phyloP scores from a whole-genome alignment of 352 stramenopile species.

The Pythium apleroticum region DNA sequence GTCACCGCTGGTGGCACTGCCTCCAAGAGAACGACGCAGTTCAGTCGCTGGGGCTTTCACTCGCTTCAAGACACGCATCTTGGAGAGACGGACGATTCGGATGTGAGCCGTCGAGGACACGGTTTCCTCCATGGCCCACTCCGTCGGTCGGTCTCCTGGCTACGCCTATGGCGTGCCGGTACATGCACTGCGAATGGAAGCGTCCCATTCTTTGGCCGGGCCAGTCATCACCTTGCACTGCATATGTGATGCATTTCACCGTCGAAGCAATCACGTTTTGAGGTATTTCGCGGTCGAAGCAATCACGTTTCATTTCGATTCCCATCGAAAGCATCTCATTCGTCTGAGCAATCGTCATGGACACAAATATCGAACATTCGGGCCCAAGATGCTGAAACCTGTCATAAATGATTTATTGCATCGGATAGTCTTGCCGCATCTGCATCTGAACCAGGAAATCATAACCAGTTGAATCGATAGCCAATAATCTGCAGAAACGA shows the following conservation, averaged over 20 bases:
- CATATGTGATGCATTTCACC: too few relatives aligned
- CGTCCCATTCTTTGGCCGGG: background rate
- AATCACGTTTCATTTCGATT: background rate
- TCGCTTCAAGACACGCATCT: background rate
- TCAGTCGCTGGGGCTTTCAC: background rate
- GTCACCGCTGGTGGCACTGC: too few relatives aligned
- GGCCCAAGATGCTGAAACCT: background rate
- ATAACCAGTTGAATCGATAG: background rate
- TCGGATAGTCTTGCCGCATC: background rate
- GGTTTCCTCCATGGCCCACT: background rate
- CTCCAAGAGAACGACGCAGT: too few relatives aligned
- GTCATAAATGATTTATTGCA: background rate
- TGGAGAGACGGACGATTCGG: background rate
- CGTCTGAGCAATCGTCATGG: background rate
- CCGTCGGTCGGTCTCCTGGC: background rate
- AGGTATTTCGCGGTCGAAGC: background rate
- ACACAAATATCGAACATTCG: background rate
- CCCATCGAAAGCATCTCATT: background rate
- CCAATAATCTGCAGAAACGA: too few relatives aligned
- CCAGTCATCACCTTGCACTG: slow-evolving; percentile 1
- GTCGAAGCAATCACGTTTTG: background rate
- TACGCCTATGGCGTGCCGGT: too few relatives aligned
- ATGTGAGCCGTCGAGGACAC: background rate
- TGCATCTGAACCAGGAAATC: background rate
- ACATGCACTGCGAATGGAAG: too few relatives aligned